Percentiles rank a stretch among this genome's conserved stretches.
Evolutionary conservation across 257 asterid species (phyloP).

Genomic region (Thymus mandschuricus): DNA sequence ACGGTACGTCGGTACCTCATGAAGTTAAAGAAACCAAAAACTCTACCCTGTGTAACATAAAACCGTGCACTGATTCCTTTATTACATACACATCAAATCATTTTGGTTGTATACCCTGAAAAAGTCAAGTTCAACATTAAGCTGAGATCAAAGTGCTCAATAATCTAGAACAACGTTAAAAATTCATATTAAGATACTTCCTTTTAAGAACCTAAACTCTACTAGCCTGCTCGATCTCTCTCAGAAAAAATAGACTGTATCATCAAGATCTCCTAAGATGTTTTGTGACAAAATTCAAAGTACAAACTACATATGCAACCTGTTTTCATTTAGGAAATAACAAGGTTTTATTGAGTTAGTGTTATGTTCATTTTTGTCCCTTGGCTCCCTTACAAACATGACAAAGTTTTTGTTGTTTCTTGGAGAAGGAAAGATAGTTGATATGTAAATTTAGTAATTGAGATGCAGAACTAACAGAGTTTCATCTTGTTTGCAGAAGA

Average conservation of each 20-base stretch:
- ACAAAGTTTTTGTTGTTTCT: too few species aligned
- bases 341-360: too few species aligned
- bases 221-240: neutral
- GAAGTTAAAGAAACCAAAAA: neutral
- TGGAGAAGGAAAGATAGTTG: constrained; percentile 10
- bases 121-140: neutral
- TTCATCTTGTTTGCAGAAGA: constrained; percentile 43
- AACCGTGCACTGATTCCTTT: neutral
- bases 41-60: neutral
- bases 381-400: too few species aligned
- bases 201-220: neutral
- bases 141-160: constrained; percentile 15
- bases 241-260: neutral
- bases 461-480: constrained; percentile 21
- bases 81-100: neutral
- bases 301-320: neutral
- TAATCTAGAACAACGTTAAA: neutral
- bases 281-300: neutral
- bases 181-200: constrained; percentile 22
- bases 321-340: too few species aligned
- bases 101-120: neutral
- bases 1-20: neutral
- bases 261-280: neutral
- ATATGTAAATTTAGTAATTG: neutral
- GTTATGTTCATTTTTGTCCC: too few species aligned